These are phyloP conservation scores for Ganoderma sinense DNA, from an alignment of 1,284 basidiomycete species.

Conservation along the genomic window DNA sequence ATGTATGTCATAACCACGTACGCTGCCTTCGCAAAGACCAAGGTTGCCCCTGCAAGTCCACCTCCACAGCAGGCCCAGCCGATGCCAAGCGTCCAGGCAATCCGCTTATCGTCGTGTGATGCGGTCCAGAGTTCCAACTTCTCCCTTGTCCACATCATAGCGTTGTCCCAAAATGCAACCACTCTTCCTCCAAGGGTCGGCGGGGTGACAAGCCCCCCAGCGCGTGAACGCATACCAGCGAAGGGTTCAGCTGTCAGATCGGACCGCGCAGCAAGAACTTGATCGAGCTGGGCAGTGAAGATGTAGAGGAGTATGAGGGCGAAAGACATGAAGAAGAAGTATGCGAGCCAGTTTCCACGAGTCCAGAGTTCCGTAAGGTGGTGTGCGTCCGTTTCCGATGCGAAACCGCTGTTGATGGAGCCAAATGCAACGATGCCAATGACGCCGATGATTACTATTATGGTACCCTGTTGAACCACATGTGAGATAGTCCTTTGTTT, in stretches of 20 bases:
- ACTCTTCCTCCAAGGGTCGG: slow-evolving; percentile 41
- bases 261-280: slow-evolving; percentile 67
- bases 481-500: slow-evolving; percentile 1
- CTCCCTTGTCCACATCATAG: slow-evolving; percentile 63
- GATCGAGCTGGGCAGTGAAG: slow-evolving; percentile 71
- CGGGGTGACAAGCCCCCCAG: slow-evolving; percentile 32
- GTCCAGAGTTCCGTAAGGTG: slow-evolving; percentile 86
- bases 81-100: slow-evolving; percentile 90
- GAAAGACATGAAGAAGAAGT: slow-evolving; percentile 81
- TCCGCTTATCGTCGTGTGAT: slow-evolving; percentile 80
- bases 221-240: slow-evolving; percentile 47
- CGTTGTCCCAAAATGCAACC: slow-evolving; percentile 49
- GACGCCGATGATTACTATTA: slow-evolving; percentile 83
- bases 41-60: slow-evolving; percentile 84
- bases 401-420: slow-evolving; percentile 81
- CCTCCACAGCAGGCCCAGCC: slow-evolving; percentile 93
- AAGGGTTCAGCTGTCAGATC: slow-evolving; percentile 70
- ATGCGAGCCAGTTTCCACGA: slow-evolving; percentile 86
- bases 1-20: slow-evolving; percentile 47
- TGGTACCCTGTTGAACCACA: slow-evolving; percentile 66
- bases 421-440: slow-evolving; percentile 88
- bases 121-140: slow-evolving; percentile 80
- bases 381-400: slow-evolving; percentile 69
- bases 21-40: slow-evolving; percentile 93
- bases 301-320: slow-evolving; percentile 73